A percentile compares a stretch with the other conserved stretches of the same genome.
Conservation (phyloP, 2,329 filamentous ascomycete species). For the Colletotrichum sojae region DNA sequence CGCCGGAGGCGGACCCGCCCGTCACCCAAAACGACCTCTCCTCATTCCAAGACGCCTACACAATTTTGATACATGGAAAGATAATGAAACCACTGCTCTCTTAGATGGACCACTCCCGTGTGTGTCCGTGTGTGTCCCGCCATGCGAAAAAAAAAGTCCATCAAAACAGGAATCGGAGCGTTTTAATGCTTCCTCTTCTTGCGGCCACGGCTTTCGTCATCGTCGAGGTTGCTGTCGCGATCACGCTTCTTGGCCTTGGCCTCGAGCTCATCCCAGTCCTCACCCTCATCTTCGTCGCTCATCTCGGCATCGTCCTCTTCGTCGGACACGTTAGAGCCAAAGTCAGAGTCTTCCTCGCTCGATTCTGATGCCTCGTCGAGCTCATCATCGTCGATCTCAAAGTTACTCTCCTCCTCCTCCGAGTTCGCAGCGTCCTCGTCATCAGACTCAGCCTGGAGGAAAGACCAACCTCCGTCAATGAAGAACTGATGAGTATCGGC, state of each 20-base stretch:
- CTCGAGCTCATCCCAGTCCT: slow-evolving; percentile 96
- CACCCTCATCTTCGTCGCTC: slow-evolving; percentile 82
- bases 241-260: slow-evolving; percentile 91
- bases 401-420: slow-evolving; percentile 91
- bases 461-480: slow-evolving; percentile 93
- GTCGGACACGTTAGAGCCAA: slow-evolving; percentile 88
- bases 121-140: slow-evolving; percentile 3
- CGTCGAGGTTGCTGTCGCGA: slow-evolving; percentile 76
- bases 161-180: not conserved
- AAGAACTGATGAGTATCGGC: slow-evolving; percentile 97
- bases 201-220: slow-evolving; percentile 81
- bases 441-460: slow-evolving; percentile 89
- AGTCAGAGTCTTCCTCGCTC: slow-evolving; percentile 89
- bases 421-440: slow-evolving; percentile 83
- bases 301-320: slow-evolving; percentile 85
- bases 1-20: slow-evolving; percentile 6
- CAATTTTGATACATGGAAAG: slow-evolving; percentile 40
- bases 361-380: slow-evolving; percentile 84
- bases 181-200: slow-evolving; percentile 75
- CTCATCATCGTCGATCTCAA: slow-evolving; percentile 91
- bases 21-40: slow-evolving; percentile 21
- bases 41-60: slow-evolving; percentile 35
- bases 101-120: slow-evolving; percentile 5
- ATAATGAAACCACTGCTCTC: slow-evolving; percentile 31
- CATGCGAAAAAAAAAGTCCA: not conserved